phyloP scores from a whole-genome alignment of 1,139 yeast genomes.

The Sugiyamaella grinbergsii region DNA sequence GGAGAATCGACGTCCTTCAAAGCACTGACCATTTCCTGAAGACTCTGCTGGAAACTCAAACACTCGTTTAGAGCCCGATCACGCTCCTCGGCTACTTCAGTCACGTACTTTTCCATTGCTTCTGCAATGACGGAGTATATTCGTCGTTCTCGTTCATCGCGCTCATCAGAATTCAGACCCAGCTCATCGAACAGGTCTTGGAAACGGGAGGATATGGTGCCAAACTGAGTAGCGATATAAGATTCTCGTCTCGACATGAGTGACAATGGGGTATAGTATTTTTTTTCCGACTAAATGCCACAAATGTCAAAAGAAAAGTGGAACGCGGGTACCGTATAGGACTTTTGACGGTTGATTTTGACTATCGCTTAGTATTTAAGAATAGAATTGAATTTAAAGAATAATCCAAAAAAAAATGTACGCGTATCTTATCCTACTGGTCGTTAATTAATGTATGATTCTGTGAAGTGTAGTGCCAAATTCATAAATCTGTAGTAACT shows the following conservation, averaged over 20 bases:
- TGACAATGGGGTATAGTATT: not conserved
- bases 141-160: conserved; percentile 38
- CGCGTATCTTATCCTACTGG: not conserved
- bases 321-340: no score
- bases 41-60: conserved; percentile 30
- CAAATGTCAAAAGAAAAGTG: no score
- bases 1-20: conserved; percentile 35
- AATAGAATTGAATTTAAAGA: no score
- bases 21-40: conserved; percentile 36
- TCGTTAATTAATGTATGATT: conserved; percentile 1
- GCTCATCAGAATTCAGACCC: conserved; percentile 37
- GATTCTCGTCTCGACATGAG: conserved; percentile 34
- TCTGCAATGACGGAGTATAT: conserved; percentile 38
- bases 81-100: conserved; percentile 37
- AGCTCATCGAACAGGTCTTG: conserved; percentile 42
- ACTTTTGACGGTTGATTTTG: no score
- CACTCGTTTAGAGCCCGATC: conserved; percentile 36
- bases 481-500: not conserved
- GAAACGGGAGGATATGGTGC: conserved; percentile 36
- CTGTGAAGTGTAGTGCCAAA: not conserved
- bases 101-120: conserved; percentile 40
- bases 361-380: no score
- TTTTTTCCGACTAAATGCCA: no score
- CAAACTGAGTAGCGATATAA: conserved; percentile 38
- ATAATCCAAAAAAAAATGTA: no score